Evolutionary conservation across 2,329 filamentous ascomycete species (phyloP).

Genomic region (Plenodomus biglobosus): DNA sequence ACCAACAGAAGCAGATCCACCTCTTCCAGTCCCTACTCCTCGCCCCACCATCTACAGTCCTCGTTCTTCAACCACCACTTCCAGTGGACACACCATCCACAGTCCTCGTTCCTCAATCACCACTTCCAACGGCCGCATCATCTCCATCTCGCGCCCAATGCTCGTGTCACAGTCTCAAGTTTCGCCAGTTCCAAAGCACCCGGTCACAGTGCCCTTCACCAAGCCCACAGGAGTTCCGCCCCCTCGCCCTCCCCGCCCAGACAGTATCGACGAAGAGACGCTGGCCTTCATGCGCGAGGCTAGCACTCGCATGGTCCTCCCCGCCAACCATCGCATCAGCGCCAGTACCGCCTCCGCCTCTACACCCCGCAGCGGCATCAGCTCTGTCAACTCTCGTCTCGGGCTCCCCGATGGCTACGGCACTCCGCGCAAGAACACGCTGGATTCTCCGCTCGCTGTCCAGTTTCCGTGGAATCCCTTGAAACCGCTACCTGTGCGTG

Average conservation of each 20-base stretch:
- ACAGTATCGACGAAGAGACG: constrained; percentile 17
- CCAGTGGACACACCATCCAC: background rate
- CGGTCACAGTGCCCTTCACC: constrained; percentile 10
- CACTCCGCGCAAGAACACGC: constrained; percentile 4
- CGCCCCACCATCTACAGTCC: background rate
- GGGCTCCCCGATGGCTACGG: constrained; percentile 13
- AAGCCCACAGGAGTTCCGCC: constrained; percentile 17
- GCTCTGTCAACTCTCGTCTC: constrained; percentile 14
- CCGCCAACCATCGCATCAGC: constrained; percentile 6
- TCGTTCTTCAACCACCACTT: constrained; percentile 4
- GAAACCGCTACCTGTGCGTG: constrained; percentile 12
- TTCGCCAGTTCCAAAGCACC: constrained; percentile 3
- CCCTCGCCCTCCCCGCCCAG: constrained; percentile 17
- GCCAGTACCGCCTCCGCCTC: constrained; percentile 10
- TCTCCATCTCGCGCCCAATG: constrained; percentile 19
- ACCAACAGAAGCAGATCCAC: constrained; percentile 1
- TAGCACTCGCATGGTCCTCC: constrained; percentile 16
- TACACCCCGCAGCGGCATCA: constrained; percentile 5
- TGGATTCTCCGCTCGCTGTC: constrained; percentile 15
- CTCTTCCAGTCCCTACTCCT: constrained; percentile 2
- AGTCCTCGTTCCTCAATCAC: constrained; percentile 5
- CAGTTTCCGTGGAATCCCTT: constrained; percentile 6
- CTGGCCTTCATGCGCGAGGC: constrained; percentile 17
- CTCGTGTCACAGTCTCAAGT: constrained; percentile 6
- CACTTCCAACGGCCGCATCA: background rate